Conservation (phyloP, 2,329 filamentous ascomycete genomes). For the Orbilia quercus region DNA sequence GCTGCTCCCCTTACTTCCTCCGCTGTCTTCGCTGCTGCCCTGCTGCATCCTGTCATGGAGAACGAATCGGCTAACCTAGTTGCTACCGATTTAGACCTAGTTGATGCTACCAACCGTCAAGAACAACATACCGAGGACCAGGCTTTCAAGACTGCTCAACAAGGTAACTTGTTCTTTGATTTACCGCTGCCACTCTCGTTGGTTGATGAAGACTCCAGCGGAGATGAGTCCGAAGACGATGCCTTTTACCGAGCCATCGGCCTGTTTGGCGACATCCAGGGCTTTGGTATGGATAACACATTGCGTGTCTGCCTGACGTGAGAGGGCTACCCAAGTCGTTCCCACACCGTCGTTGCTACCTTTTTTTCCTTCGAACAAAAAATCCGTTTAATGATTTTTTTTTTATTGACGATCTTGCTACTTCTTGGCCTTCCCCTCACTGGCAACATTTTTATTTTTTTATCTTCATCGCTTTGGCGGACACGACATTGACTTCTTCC, state of each 20-base stretch:
- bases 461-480: constrained; percentile 21
- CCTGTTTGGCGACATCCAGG: constrained; percentile 55
- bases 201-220: constrained; percentile 56
- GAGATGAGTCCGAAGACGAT: constrained; percentile 56
- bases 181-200: constrained; percentile 57
- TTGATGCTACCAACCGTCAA: constrained; percentile 52
- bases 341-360: constrained; percentile 11
- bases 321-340: constrained; percentile 14
- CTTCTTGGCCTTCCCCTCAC: constrained; percentile 30
- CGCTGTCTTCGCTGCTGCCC: constrained; percentile 29
- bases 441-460: constrained; percentile 5
- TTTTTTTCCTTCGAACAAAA: too few species aligned
- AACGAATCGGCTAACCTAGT: constrained; percentile 54
- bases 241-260: constrained; percentile 57
- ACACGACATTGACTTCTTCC: constrained; percentile 26
- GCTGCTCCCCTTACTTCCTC: too few species aligned
- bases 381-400: constrained; percentile 39
- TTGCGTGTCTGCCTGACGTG: constrained; percentile 49
- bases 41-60: constrained; percentile 35
- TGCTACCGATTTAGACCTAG: constrained; percentile 55
- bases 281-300: constrained; percentile 54
- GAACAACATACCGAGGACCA: constrained; percentile 57
- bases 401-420: constrained; percentile 55
- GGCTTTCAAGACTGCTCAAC: constrained; percentile 56
- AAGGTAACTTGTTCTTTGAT: constrained; percentile 58